These are phyloP conservation scores for Diplodia mutila DNA, from an alignment of 2,329 filamentous ascomycete species.

Conservation along the genomic window DNA sequence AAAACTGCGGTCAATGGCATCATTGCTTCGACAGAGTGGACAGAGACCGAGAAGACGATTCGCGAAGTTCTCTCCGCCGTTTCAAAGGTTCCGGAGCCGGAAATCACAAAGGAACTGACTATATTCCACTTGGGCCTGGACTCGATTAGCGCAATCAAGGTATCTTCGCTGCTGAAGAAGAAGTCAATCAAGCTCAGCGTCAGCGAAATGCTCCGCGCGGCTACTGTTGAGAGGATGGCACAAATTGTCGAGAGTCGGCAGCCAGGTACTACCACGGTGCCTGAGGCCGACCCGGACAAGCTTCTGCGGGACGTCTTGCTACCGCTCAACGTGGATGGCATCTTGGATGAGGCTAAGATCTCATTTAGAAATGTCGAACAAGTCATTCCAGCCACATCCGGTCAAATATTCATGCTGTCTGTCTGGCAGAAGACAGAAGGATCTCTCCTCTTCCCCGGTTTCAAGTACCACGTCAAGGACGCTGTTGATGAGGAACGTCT, in stretches of 20 bases:
- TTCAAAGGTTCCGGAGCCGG: conserved; percentile 61
- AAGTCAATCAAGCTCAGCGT: conserved; percentile 66
- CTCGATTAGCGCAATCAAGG: conserved; percentile 89
- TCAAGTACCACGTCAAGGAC: conserved; percentile 61
- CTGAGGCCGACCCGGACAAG: background rate
- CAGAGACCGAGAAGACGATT: conserved; percentile 45
- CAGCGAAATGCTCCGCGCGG: conserved; percentile 69
- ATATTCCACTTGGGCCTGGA: conserved; percentile 88
- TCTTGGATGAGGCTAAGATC: conserved; percentile 51
- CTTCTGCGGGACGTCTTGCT: conserved; percentile 36
- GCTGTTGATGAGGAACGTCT: conserved; percentile 49
- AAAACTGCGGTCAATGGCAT: background rate
- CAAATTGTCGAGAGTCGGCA: conserved; percentile 34
- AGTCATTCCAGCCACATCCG: conserved; percentile 71
- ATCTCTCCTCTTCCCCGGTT: conserved; percentile 72
- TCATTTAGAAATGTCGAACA: conserved; percentile 54
- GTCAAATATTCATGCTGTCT: conserved; percentile 80
- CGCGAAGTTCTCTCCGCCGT: conserved; percentile 56
- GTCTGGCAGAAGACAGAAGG: conserved; percentile 72
- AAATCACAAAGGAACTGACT: conserved; percentile 65
- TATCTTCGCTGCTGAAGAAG: conserved; percentile 70
- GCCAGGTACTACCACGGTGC: background rate
- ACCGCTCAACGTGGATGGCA: conserved; percentile 40
- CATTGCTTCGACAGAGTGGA: conserved; percentile 33
- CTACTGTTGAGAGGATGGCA: conserved; percentile 69